Percentiles rank a stretch among this genome's conserved stretches.
phyloP scores from a whole-genome alignment of 1,284 basidiomycete species.

The Exobasidium rhododendri region DNA sequence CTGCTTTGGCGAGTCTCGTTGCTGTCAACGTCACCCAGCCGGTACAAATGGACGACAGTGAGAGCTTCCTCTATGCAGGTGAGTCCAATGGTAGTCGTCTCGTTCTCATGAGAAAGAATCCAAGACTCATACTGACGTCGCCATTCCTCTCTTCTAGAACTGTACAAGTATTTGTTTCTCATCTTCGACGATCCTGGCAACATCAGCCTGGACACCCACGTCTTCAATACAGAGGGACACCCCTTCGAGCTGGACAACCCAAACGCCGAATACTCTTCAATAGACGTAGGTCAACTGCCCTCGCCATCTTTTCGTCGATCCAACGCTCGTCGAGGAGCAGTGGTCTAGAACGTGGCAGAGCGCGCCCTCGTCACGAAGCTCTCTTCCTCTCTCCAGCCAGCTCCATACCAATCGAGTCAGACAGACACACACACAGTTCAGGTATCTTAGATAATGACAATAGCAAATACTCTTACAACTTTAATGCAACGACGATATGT shows the following conservation, averaged over 20 bases:
- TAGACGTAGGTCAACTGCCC: neutral
- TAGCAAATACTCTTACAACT: no score
- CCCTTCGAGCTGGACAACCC: slow-evolving; percentile 38
- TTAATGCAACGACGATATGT: no score
- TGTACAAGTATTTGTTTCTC: slow-evolving; percentile 47
- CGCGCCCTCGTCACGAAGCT: no score
- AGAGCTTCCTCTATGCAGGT: slow-evolving; percentile 38
- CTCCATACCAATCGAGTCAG: no score
- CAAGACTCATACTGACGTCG: no score
- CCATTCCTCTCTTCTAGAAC: no score
- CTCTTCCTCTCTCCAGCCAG: no score
- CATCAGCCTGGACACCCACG: slow-evolving; percentile 35
- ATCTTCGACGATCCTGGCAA: slow-evolving; percentile 37
- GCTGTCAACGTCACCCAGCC: slow-evolving; percentile 27
- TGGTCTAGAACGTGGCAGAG: no score
- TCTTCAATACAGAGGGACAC: slow-evolving; percentile 49
- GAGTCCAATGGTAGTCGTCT: no score
- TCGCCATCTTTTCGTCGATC: neutral
- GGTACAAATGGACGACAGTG: slow-evolving; percentile 33
- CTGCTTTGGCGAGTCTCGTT: slow-evolving; percentile 28
- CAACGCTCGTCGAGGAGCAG: neutral
- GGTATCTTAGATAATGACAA: no score
- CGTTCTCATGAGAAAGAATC: no score
- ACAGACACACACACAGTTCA: no score
- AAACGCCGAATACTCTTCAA: slow-evolving; percentile 1